Conservation (phyloP, 768 basidiomycete species). For the Amanita pallidorosea region DNA sequence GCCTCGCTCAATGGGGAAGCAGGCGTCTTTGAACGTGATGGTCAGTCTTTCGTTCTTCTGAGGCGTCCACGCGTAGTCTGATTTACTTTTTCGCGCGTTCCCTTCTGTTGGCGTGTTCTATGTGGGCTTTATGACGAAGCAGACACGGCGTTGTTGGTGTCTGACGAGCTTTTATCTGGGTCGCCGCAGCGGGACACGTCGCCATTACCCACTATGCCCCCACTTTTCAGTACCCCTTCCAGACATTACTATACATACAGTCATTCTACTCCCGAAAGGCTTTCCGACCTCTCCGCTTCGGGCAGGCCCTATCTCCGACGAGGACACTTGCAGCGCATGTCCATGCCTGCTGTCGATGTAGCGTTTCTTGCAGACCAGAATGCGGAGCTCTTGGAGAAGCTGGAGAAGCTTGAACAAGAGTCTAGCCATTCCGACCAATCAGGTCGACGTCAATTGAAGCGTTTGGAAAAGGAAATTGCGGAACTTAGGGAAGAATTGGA, state of each 20-base stretch:
- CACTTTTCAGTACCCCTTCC: conserved; percentile 16
- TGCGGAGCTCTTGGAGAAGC: conserved; percentile 62
- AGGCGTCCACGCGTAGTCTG: conserved; percentile 2
- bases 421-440: conserved; percentile 52
- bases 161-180: conserved; percentile 24
- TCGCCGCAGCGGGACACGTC: conserved; percentile 24
- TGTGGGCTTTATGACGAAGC: conserved; percentile 37
- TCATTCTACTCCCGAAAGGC: conserved; percentile 17
- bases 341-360: conserved; percentile 60
- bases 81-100: background rate
- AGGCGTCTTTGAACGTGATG: conserved; percentile 63
- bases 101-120: background rate
- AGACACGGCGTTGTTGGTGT: conserved; percentile 18
- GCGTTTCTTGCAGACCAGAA: conserved; percentile 74
- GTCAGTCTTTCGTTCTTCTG: conserved; percentile 27
- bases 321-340: conserved; percentile 36
- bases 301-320: conserved; percentile 17
- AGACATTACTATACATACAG: conserved; percentile 18
- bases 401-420: conserved; percentile 68
- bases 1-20: conserved; percentile 58
- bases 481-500: conserved; percentile 68
- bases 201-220: conserved; percentile 25
- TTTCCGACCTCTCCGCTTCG: conserved; percentile 13
- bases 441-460: conserved; percentile 58
- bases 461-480: conserved; percentile 74